Base-by-base conservation (phyloP, 169 alveolate genomes). In the Plasmodium vivax region DNA sequence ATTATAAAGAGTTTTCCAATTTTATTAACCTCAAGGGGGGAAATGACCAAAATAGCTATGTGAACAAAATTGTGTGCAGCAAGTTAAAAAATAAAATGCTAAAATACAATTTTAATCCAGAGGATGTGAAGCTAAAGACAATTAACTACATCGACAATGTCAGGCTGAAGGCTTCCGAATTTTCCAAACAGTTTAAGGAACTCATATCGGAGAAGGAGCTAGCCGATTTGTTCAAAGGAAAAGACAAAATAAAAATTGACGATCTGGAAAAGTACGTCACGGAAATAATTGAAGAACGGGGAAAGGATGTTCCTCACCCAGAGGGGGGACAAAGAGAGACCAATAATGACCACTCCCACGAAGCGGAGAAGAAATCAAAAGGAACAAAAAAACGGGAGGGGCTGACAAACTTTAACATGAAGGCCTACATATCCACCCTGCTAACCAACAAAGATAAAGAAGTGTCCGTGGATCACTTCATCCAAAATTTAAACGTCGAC, bases 341-440 rank as follows among this genome's bases (percentile, higher is more conserved):
- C 19, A 68, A 30, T 38, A 23, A n/a, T 51, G 62, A 14, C 27
- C 12, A 68, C 27, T 27, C 77, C 10, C n/a, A 68, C 9, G 36
- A 71, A 71, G 45, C 41, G 43, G 93, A 84, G 54, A 16, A 27
- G 4, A 71, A 34, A 36, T 27, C 80, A 87, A 23, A 43, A 5
- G 58, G 82, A 32, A 32, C 56, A n/a, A 34, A 68, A 45, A 87
- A 75, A 87, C 79, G 23, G 23, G 93, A 87, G 16, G 85, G 85
- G 16, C 27, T 87, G 38, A 87, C 93, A 77, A 36, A 87, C 23
- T 87, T 87, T 87, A 87, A 87, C 43, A 87, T 87, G 43, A 87
- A 87, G 34, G 93, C 93, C 6, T 87, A 87, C 32, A 74, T 87
- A 75, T 87, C 93, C 32, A 87, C 93, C 38, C 71, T 87, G 82